Evolutionary conservation across 495 filamentous ascomycete genomes (phyloP).

Genomic region (Lasiosphaeria miniovina): DNA sequence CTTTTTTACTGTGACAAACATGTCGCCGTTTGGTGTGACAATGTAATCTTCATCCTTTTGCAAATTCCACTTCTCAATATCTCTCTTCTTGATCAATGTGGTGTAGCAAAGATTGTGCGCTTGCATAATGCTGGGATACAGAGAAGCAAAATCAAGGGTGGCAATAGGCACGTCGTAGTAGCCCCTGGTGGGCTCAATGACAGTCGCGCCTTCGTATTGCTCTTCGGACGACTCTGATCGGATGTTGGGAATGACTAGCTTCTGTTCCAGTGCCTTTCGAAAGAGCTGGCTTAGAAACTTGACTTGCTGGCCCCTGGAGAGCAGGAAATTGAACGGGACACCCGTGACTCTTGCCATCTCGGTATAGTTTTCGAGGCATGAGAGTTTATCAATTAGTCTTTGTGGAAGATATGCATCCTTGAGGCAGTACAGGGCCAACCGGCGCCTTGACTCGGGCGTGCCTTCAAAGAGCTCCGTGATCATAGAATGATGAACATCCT

Average conservation of each 20-base stretch:
- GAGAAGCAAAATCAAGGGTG: slow-evolving; percentile 96
- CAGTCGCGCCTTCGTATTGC: slow-evolving; percentile 95
- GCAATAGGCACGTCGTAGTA: slow-evolving; percentile 94
- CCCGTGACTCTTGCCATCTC: slow-evolving; percentile 99
- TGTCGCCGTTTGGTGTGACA: slow-evolving; percentile 87
- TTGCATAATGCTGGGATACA: slow-evolving; percentile 98
- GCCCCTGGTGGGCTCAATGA: slow-evolving; percentile 90
- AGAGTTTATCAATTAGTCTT: slow-evolving; percentile 93
- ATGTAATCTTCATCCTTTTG: slow-evolving; percentile 93
- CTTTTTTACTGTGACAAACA: slow-evolving; percentile 83
- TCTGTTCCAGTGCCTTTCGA: slow-evolving; percentile 87
- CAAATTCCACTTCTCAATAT: slow-evolving; percentile 67
- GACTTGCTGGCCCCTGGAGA: slow-evolving; percentile 91
- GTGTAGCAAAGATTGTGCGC: slow-evolving; percentile 99
- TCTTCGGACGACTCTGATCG: slow-evolving; percentile 63
- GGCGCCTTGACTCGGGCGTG: slow-evolving; percentile 82
- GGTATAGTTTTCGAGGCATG: slow-evolving; percentile 95
- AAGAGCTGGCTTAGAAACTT: slow-evolving; percentile 98
- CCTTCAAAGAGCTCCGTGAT: slow-evolving; percentile 98
- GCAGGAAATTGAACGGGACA: slow-evolving; percentile 93
- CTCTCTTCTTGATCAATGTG: slow-evolving; percentile 79
- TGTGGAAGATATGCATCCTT: slow-evolving; percentile 98
- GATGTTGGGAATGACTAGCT: slow-evolving; percentile 88
- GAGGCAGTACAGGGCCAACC: slow-evolving; percentile 92
- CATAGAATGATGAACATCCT: slow-evolving; percentile 98